phyloP scores from a whole-genome alignment of 2,329 filamentous ascomycete genomes.

The Nigrospora osmanthi region DNA sequence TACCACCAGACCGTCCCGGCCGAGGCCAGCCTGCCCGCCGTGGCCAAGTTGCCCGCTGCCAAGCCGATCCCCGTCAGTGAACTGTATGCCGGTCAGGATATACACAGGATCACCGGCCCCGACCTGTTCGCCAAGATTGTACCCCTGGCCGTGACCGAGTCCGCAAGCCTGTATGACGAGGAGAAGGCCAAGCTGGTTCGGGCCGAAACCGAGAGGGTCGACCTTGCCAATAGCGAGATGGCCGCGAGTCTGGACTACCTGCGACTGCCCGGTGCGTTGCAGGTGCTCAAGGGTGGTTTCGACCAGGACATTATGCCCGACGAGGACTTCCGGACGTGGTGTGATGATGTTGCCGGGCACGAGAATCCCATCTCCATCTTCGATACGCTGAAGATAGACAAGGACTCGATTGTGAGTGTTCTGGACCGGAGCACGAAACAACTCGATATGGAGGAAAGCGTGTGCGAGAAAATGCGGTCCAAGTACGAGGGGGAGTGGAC shows the following conservation, averaged over 20 bases:
- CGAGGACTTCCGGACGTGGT: conserved; percentile 90
- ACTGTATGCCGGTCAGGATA: conserved; percentile 93
- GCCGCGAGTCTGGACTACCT: conserved; percentile 90
- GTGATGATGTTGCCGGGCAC: conserved; percentile 82
- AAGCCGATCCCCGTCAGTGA: conserved; percentile 97
- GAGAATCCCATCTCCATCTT: conserved; percentile 73
- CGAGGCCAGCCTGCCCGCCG: conserved; percentile 71
- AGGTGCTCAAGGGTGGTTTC: conserved; percentile 86
- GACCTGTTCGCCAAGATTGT: conserved; percentile 97
- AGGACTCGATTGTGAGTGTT: conserved; percentile 62
- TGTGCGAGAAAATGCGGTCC: conserved; percentile 98
- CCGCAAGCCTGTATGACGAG: conserved; percentile 93
- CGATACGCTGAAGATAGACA: conserved; percentile 69
- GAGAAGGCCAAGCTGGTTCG: conserved; percentile 95
- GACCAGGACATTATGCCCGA: conserved; percentile 85
- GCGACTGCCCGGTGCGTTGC: conserved; percentile 79
- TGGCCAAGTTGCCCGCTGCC: conserved; percentile 86
- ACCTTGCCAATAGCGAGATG: conserved; percentile 92
- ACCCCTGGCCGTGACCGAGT: conserved; percentile 91
- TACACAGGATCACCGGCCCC: conserved; percentile 91
- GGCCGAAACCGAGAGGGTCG: conserved; percentile 88
- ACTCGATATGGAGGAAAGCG: conserved; percentile 92
- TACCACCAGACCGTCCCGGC: conserved; percentile 90
- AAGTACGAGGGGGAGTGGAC: conserved; percentile 97
- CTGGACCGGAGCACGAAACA: conserved; percentile 80